Base-by-base conservation (phyloP, 305 asterid genomes). In the Fraxinus ornus region DNA sequence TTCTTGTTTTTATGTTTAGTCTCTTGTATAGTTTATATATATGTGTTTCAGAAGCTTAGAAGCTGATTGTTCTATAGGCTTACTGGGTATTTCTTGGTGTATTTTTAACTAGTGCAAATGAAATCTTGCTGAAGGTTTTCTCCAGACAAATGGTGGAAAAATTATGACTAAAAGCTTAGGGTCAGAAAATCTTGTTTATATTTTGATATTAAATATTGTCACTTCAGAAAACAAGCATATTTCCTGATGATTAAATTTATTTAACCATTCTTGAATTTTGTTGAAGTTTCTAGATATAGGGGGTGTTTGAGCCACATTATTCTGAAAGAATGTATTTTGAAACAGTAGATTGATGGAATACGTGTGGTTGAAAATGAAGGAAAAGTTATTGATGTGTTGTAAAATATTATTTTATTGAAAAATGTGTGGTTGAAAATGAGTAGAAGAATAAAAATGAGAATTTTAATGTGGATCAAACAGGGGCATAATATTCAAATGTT, bases 251-350 rank as follows among this genome's bases (percentile, higher is more conserved):
- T 52, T 52, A 52, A 21, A 19, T 8, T 19, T 15, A 17, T 35
- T 33, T 81, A 33, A 78, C 35, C 60, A 7, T 44, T 55, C 81
- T 70, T 79, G 72, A 39, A 80, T 26, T 78, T 74, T 70, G 66
- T 17, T 36, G 75, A 3, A 77, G 80, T 71, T 79, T 49, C 57
- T 32, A 8, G 55, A 82, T 80, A 33, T 66, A 26, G 32, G 32
- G 32, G 1, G 32, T 28, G 32, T 28, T 28, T 28, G 32, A 28
- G 32, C 3, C 32, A 28, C 2, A 28, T 28, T 28, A 28, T 2
- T 28, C 3, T 28, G 32, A 28, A 28, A 28, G 3, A 28, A 28
- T 28, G 32, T 28, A 28, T 28, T 28, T 28, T 28, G 30, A 26
- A 26, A 26, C 1, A 26, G 30, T 26, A 26, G 30, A 26, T 26